These are phyloP conservation scores for Exophiala aquamarina DNA, from an alignment of 2,329 filamentous ascomycete genomes.

Conservation along the genomic window DNA sequence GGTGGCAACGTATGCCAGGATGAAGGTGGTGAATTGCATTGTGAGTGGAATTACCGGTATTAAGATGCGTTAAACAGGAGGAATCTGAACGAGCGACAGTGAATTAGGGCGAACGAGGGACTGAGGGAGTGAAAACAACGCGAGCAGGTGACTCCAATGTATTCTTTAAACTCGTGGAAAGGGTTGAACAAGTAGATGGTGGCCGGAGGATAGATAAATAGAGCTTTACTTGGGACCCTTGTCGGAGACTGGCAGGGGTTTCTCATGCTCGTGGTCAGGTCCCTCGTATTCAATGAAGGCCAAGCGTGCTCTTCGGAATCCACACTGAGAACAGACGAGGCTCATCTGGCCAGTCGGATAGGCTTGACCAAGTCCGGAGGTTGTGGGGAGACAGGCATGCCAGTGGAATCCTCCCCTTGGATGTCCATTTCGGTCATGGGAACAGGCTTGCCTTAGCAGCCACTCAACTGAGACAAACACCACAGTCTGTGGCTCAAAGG, in stretches of 20 bases:
- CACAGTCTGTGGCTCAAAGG: background rate
- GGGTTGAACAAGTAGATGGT: conserved; percentile 61
- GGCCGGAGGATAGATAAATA: conserved; percentile 1
- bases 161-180: conserved; percentile 60
- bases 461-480: conserved; percentile 4
- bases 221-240: background rate
- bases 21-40: conserved; percentile 54
- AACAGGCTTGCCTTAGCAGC: background rate
- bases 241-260: background rate
- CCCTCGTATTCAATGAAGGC: no score
- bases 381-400: conserved; percentile 8
- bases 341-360: conserved; percentile 1
- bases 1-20: conserved; percentile 31
- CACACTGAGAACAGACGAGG: no score
- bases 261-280: no score
- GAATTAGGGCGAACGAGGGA: conserved; percentile 71
- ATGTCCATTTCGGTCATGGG: background rate
- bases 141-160: conserved; percentile 74
- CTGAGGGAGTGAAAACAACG: conserved; percentile 59
- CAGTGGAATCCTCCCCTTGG: background rate
- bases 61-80: conserved; percentile 82
- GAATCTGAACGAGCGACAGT: conserved; percentile 86
- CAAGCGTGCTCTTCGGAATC: no score
- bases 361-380: conserved; percentile 9
- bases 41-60: conserved; percentile 83